These are phyloP conservation scores for Paraphoma chrysanthemicola DNA, from an alignment of 2,329 filamentous ascomycete species.

Conservation along the genomic window DNA sequence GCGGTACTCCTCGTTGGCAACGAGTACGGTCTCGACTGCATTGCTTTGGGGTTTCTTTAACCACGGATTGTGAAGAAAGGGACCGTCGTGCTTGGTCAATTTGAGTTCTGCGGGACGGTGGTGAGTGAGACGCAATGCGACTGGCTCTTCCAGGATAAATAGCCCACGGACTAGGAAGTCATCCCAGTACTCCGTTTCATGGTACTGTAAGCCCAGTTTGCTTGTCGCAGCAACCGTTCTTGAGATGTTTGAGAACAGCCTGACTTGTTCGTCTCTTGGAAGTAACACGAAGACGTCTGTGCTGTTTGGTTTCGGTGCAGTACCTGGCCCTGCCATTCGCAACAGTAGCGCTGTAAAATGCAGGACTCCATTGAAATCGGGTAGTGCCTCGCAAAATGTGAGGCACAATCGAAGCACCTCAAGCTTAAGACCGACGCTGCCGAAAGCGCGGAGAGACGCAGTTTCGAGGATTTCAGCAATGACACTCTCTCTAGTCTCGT, in stretches of 20 bases:
- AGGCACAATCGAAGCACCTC: constrained; percentile 90
- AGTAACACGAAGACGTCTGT: constrained; percentile 75
- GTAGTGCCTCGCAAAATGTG: constrained; percentile 90
- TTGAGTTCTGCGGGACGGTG: constrained; percentile 45
- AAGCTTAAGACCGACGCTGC: constrained; percentile 80
- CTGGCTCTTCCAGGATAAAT: constrained; percentile 62
- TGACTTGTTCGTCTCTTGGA: constrained; percentile 80
- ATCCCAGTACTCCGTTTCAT: constrained; percentile 93
- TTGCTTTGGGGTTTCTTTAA: constrained; percentile 67
- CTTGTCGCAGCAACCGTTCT: constrained; percentile 81
- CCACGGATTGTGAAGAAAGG: constrained; percentile 96
- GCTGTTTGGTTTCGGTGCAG: constrained; percentile 72
- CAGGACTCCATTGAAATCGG: constrained; percentile 89
- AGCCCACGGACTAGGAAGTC: constrained; percentile 87
- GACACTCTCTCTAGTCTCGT: constrained; percentile 47
- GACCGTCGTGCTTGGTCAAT: constrained; percentile 62
- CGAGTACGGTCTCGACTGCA: constrained; percentile 71
- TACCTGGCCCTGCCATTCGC: constrained; percentile 79
- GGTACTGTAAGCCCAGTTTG: constrained; percentile 72
- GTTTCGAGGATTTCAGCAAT: constrained; percentile 65
- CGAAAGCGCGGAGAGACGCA: constrained; percentile 65
- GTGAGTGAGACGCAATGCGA: constrained; percentile 36
- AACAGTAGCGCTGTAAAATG: constrained; percentile 85
- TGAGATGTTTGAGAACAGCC: constrained; percentile 83
- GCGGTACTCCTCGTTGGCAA: constrained; percentile 77